A percentile compares a stretch with the other conserved stretches of the same genome.
phyloP scores from a whole-genome alignment of 108 stramenopile genomes.

The Parmales sp. region DNA sequence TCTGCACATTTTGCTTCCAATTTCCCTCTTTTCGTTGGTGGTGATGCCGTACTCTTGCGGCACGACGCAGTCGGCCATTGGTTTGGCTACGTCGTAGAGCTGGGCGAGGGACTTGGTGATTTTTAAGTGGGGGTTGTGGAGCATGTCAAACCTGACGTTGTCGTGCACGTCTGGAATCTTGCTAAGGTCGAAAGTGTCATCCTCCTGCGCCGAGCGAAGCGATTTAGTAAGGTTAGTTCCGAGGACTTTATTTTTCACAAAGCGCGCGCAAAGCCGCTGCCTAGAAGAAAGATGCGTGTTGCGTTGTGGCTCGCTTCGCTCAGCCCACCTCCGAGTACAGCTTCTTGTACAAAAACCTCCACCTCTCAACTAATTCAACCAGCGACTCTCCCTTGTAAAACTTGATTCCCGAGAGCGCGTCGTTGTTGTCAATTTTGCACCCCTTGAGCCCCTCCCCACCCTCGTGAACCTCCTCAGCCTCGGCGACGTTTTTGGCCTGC shows the following conservation, averaged over 20 bases:
- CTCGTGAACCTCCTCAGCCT: constrained; percentile 61
- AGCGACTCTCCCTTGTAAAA: constrained; percentile 88
- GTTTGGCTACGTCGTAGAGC: constrained; percentile 75
- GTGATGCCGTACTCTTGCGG: constrained; percentile 96
- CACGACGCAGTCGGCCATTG: constrained; percentile 86
- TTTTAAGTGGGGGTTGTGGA: constrained; percentile 84
- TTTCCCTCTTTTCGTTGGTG: constrained; percentile 61
- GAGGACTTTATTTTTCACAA: too few species aligned
- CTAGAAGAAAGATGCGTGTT: too few species aligned
- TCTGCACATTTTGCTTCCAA: constrained; percentile 80
- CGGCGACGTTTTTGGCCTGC: constrained; percentile 30
- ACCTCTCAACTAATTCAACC: constrained; percentile 82
- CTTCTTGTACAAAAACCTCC: constrained; percentile 77
- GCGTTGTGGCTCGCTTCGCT: constrained; percentile 13
- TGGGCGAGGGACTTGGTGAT: constrained; percentile 61
- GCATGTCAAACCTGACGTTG: constrained; percentile 64
- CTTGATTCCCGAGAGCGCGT: constrained; percentile 71
- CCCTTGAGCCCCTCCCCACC: constrained; percentile 63
- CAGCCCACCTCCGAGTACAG: constrained; percentile 52
- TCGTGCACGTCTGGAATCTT: constrained; percentile 86
- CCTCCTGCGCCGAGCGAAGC: too few species aligned
- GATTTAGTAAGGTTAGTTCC: too few species aligned
- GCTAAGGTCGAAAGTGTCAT: constrained; percentile 75
- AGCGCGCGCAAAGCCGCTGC: too few species aligned
- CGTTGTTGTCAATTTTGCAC: constrained; percentile 56